Evolutionary conservation across 2,329 filamentous ascomycete species (phyloP).

Genomic region (Bipolaris sorokiniana): DNA sequence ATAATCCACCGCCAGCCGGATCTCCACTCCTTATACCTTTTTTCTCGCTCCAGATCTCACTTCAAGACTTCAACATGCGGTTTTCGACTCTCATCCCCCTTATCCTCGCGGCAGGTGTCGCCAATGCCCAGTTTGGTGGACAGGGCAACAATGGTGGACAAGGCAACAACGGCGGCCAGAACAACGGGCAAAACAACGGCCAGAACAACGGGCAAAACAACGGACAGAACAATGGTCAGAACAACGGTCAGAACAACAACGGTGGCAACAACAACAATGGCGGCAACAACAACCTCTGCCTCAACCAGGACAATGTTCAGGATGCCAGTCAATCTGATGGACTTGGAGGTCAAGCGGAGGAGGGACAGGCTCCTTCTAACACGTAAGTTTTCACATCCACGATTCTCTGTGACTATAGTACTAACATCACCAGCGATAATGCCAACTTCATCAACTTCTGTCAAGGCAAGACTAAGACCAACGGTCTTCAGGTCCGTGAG

Average conservation of each 20-base stretch:
- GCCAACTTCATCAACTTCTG: constrained; percentile 69
- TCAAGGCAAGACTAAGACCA: constrained; percentile 60
- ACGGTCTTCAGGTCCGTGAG: constrained; percentile 57
- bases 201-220: constrained; percentile 23
- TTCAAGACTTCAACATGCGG: constrained; percentile 37
- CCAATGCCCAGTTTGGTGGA: constrained; percentile 39
- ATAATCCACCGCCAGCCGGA: constrained; percentile 49
- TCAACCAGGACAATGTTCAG: constrained; percentile 54
- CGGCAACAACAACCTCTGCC: constrained; percentile 30
- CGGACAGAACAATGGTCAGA: constrained; percentile 16
- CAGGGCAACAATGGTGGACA: constrained; percentile 13
- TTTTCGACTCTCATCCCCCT: constrained; percentile 44
- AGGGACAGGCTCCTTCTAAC: constrained; percentile 53
- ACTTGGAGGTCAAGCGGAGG: constrained; percentile 44
- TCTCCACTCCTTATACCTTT: constrained; percentile 42
- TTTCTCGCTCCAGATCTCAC: constrained; percentile 25
- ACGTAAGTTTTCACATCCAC: constrained; percentile 47
- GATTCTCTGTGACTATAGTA: not conserved
- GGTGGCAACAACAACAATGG: constrained; percentile 15
- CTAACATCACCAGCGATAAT: constrained; percentile 47
- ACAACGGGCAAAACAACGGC: constrained; percentile 14
- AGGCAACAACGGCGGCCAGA: constrained; percentile 13
- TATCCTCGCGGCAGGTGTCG: constrained; percentile 45
- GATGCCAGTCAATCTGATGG: constrained; percentile 51
- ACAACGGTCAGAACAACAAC: constrained; percentile 25